A percentile compares a stretch with the other conserved stretches of the same genome.
phyloP scores from a whole-genome alignment of 2,329 filamentous ascomycete genomes.

The Nigrospora oryzae region DNA sequence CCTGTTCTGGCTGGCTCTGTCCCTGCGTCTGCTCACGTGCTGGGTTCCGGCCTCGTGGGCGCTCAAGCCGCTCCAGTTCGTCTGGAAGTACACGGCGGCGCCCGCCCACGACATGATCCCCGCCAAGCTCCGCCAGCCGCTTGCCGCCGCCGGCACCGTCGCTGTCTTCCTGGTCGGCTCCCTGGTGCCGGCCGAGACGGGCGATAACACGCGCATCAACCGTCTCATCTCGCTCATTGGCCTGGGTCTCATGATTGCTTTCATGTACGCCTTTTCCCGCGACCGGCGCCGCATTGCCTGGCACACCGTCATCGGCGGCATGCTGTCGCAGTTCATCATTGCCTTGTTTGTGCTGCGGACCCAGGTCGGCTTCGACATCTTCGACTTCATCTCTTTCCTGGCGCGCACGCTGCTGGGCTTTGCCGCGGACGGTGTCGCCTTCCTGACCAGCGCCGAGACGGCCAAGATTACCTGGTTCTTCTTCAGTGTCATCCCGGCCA shows the following conservation, averaged over 20 bases:
- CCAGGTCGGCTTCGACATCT: conserved; percentile 76
- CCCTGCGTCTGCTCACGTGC: conserved; percentile 65
- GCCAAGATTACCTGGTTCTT: conserved; percentile 57
- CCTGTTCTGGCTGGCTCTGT: conserved; percentile 68
- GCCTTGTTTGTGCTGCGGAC: conserved; percentile 84
- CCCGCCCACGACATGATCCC: conserved; percentile 56
- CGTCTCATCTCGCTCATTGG: conserved; percentile 77
- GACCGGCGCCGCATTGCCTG: conserved; percentile 58
- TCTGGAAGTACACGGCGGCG: conserved; percentile 60
- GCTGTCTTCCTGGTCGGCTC: conserved; percentile 69
- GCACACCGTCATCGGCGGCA: conserved; percentile 81
- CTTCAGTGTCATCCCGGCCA: conserved; percentile 72
- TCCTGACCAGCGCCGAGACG: conserved; percentile 50
- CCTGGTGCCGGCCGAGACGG: conserved; percentile 62
- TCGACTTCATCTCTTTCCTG: conserved; percentile 75
- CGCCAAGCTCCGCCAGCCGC: conserved; percentile 51
- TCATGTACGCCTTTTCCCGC: conserved; percentile 63
- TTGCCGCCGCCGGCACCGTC: conserved; percentile 56
- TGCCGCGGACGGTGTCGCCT: conserved; percentile 62
- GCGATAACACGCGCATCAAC: conserved; percentile 71
- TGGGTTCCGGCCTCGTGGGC: conserved; percentile 62
- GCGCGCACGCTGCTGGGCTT: conserved; percentile 70
- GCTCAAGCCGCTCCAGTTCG: conserved; percentile 54
- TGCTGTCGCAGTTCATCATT: conserved; percentile 81
- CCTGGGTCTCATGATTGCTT: conserved; percentile 58